Percentiles rank a stretch among this genome's conserved stretches.
Evolutionary conservation across 495 filamentous ascomycete genomes (phyloP).

Genomic region (Xylaria venustula): DNA sequence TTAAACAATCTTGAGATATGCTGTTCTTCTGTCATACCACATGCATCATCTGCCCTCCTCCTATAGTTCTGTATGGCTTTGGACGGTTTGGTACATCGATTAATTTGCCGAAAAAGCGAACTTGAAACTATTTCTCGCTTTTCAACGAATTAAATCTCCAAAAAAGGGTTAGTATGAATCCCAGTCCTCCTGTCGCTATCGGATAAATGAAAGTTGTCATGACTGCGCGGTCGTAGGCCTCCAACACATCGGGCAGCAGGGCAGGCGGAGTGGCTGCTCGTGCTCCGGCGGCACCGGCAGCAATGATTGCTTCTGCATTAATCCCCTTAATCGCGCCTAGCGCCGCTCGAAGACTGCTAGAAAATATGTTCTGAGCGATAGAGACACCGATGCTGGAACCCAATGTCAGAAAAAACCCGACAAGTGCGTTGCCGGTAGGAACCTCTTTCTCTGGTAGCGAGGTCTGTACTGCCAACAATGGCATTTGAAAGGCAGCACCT

Average conservation of each 20-base stretch:
- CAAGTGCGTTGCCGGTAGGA: not conserved
- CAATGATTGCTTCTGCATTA: not conserved
- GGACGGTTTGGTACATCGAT: too few species aligned
- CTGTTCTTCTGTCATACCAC: too few species aligned
- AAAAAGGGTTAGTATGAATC: not conserved
- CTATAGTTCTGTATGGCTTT: too few species aligned
- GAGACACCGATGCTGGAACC: not conserved
- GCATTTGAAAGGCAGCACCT: slow-evolving; percentile 41
- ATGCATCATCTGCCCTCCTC: too few species aligned
- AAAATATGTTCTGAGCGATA: not conserved
- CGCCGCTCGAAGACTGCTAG: not conserved
- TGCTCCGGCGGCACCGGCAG: not conserved
- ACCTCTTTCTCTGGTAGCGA: not conserved
- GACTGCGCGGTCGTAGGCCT: not conserved
- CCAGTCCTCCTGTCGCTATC: not conserved
- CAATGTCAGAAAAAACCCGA: not conserved
- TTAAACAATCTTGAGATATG: too few species aligned
- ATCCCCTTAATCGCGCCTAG: not conserved
- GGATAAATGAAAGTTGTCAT: not conserved
- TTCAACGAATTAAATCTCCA: not conserved
- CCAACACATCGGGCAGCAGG: not conserved
- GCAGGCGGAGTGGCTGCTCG: not conserved
- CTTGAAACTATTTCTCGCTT: not conserved
- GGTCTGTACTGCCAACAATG: not conserved
- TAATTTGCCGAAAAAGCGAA: too few species aligned